Conservation (phyloP, 2,329 filamentous ascomycete genomes). For the Stagonosporopsis rhizophila region DNA sequence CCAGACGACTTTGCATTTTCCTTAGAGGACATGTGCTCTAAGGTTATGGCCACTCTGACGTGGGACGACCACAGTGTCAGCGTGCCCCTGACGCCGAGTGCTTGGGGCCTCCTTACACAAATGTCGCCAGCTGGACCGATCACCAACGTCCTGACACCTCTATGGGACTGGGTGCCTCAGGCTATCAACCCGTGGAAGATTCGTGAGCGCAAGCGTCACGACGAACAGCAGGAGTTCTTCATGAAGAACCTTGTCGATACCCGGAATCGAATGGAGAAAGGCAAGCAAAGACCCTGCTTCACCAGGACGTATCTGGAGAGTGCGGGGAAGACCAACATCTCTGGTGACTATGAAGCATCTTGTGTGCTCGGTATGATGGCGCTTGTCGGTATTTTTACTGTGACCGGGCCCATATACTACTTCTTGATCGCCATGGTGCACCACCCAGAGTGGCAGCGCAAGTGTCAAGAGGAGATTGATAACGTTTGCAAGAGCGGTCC, state of each 20-base stretch:
- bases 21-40: slow-evolving; percentile 65
- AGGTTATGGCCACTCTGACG: slow-evolving; percentile 62
- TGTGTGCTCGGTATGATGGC: slow-evolving; percentile 51
- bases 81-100: slow-evolving; percentile 58
- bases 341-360: slow-evolving; percentile 49
- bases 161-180: slow-evolving; percentile 60
- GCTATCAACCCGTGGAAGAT: slow-evolving; percentile 62
- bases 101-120: slow-evolving; percentile 64
- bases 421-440: slow-evolving; percentile 49
- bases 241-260: slow-evolving; percentile 55
- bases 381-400: slow-evolving; percentile 50
- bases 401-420: slow-evolving; percentile 48
- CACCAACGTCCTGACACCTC: slow-evolving; percentile 63
- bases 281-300: slow-evolving; percentile 43
- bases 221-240: slow-evolving; percentile 62
- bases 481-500: slow-evolving; percentile 33
- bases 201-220: slow-evolving; percentile 60
- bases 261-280: slow-evolving; percentile 42
- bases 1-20: slow-evolving; percentile 60
- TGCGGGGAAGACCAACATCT: slow-evolving; percentile 51
- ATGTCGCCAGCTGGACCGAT: slow-evolving; percentile 66
- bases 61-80: slow-evolving; percentile 62
- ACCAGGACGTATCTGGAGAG: slow-evolving; percentile 45
- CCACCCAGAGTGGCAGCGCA: slow-evolving; percentile 46
- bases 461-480: slow-evolving; percentile 46